phyloP scores from a whole-genome alignment of 352 stramenopile species.

The Pythium phragmiticola region DNA sequence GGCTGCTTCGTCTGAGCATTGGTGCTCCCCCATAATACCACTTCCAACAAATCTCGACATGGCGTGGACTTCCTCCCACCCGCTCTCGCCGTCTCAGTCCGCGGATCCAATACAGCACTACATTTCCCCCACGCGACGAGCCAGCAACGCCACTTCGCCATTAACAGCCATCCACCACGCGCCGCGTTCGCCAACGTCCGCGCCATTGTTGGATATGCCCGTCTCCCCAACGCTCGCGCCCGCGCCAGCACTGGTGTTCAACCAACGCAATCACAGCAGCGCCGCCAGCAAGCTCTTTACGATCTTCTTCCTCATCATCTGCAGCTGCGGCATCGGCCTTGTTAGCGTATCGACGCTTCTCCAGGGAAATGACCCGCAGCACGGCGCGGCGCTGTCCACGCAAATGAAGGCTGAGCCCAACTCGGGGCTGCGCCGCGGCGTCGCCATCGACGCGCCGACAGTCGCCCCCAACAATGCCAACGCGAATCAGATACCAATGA shows the following conservation, averaged over 20 bases:
- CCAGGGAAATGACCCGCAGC: slow-evolving; percentile 28
- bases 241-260: slow-evolving; percentile 5
- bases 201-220: not conserved
- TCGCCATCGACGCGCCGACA: not conserved
- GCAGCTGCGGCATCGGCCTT: slow-evolving; percentile 51
- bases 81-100: not conserved
- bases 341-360: slow-evolving; percentile 56
- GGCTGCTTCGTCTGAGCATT: not conserved
- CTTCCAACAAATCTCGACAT: not conserved
- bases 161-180: slow-evolving; percentile 1
- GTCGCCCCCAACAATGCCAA: slow-evolving; percentile 2
- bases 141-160: slow-evolving; percentile 11
- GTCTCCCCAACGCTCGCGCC: not conserved
- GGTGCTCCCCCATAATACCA: not conserved
- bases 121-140: slow-evolving; percentile 6
- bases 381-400: slow-evolving; percentile 7
- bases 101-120: slow-evolving; percentile 4
- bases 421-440: slow-evolving; percentile 7
- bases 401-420: slow-evolving; percentile 9
- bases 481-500: slow-evolving; percentile 8
- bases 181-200: slow-evolving; percentile 3
- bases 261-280: slow-evolving; percentile 12
- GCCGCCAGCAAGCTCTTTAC: slow-evolving; percentile 21
- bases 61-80: slow-evolving; percentile 5
- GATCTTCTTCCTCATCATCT: slow-evolving; percentile 46